Base-by-base conservation (phyloP, 495 filamentous ascomycete genomes). In the Penicillium salamii region DNA sequence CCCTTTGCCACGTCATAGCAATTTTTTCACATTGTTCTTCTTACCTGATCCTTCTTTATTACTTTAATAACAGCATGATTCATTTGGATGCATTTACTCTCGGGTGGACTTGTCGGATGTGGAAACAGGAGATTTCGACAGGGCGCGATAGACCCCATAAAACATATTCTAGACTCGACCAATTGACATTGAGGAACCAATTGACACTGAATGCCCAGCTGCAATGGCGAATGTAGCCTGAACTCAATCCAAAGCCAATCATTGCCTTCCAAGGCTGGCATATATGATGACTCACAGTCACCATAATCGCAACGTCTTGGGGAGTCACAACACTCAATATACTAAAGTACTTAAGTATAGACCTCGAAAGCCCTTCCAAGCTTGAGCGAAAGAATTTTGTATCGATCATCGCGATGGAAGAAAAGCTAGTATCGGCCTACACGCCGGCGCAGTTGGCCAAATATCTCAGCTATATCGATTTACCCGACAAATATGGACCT, bases 381-480 rank as follows among this genome's bases (percentile, higher is more conserved):
- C 23, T 26, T 26, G 23, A 8, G n/a, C n/a, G n/a, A n/a, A n/a
- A n/a, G n/a, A n/a, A n/a, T n/a, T n/a, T n/a, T n/a, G n/a, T n/a
- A n/a, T n/a, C n/a, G n/a, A 49, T 14, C 15, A 6, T 21, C 11
- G 45, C 24, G 18, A 55, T 59, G 55, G 39, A 36, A 7, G 14
- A 3, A 36, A 37, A 34, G 3, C 21, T 15, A 18, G 21, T 21
- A 19, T 63, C 55, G 0, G 49, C 53, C 18, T 65, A 59, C 26
- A 54, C 63, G 1, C 20, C 39, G n/a, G n/a, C 35, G 0, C 55
- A 64, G 46, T 39, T 66, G 15, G 52, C 17, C 18, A 59, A 51
- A 15, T 68, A 62, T 21, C 36, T 68, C 0, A 18, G 35, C 1
- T 53, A 62, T n/a, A 34, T 68, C n/a, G 42, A 42, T 8, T 56